Percentiles rank a stretch among this genome's conserved stretches.
Conservation (phyloP, 2,329 filamentous ascomycete genomes). For the Metarhizium rileyi region DNA sequence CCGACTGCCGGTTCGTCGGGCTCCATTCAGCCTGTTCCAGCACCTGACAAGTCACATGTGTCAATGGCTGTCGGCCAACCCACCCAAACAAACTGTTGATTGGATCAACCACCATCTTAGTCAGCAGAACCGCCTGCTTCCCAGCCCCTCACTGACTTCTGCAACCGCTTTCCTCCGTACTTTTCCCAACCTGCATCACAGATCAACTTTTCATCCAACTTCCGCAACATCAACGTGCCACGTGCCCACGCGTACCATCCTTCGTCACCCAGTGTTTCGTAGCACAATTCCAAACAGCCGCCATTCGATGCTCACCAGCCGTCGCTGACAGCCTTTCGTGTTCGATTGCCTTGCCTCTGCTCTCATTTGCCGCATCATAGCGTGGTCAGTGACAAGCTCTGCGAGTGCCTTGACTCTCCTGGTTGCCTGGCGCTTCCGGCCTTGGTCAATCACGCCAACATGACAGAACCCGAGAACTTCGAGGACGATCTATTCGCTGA, state of each 20-base stretch:
- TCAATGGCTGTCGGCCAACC: too few relatives aligned
- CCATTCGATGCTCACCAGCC: not conserved
- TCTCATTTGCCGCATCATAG: not conserved
- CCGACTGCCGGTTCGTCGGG: too few relatives aligned
- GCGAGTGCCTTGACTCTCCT: constrained; percentile 1
- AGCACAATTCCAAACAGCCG: not conserved
- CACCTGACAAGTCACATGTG: too few relatives aligned
- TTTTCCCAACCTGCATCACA: too few relatives aligned
- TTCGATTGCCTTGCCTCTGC: not conserved
- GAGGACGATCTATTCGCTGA: constrained; percentile 95
- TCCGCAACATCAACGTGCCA: not conserved
- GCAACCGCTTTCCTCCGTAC: not conserved
- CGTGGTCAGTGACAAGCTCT: not conserved
- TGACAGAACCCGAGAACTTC: constrained; percentile 73
- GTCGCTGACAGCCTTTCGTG: not conserved
- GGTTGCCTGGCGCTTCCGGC: not conserved
- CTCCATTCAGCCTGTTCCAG: too few relatives aligned
- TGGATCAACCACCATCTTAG: not conserved
- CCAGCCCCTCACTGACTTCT: not conserved
- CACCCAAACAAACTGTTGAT: too few relatives aligned
- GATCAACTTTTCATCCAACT: not conserved
- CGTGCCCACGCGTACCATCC: not conserved
- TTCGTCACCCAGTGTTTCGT: not conserved
- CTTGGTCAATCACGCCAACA: constrained; percentile 25
- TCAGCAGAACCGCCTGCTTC: not conserved